Conservation (phyloP, 225 moss, liverwort and hornwort genomes). For the Physcomitrellopsis africana region DNA sequence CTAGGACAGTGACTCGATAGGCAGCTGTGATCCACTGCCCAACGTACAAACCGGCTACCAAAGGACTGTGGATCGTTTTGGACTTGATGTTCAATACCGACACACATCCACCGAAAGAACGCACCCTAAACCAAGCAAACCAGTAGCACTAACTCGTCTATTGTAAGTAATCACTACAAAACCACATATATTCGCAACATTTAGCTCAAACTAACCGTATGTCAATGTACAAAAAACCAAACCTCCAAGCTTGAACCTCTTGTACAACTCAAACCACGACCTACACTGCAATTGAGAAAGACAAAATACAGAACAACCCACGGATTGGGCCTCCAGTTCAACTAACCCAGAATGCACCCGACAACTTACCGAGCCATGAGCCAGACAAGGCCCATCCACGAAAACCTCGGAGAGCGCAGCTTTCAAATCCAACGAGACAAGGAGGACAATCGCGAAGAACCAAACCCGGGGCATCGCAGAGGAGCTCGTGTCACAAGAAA, state of each 20-base stretch:
- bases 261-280: too few species aligned
- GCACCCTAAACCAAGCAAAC: neutral
- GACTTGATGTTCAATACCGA: neutral
- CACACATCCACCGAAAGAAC: neutral
- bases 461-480: too few species aligned
- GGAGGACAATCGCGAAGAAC: too few species aligned
- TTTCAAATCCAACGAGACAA: too few species aligned
- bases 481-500: too few species aligned
- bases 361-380: too few species aligned
- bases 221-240: conserved; percentile 1
- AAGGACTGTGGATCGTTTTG: neutral
- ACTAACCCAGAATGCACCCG: too few species aligned
- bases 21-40: neutral
- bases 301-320: too few species aligned
- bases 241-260: neutral
- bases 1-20: neutral
- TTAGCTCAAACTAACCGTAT: neutral
- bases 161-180: neutral
- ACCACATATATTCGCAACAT: neutral
- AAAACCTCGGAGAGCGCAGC: too few species aligned
- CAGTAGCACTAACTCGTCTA: conserved; percentile 1
- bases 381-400: too few species aligned
- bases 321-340: too few species aligned
- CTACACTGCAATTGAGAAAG: too few species aligned
- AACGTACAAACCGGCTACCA: neutral